Percentiles rank a stretch among this genome's conserved stretches.
Evolutionary conservation across 495 filamentous ascomycete genomes (phyloP).

Genomic region (Lepraria neglecta): DNA sequence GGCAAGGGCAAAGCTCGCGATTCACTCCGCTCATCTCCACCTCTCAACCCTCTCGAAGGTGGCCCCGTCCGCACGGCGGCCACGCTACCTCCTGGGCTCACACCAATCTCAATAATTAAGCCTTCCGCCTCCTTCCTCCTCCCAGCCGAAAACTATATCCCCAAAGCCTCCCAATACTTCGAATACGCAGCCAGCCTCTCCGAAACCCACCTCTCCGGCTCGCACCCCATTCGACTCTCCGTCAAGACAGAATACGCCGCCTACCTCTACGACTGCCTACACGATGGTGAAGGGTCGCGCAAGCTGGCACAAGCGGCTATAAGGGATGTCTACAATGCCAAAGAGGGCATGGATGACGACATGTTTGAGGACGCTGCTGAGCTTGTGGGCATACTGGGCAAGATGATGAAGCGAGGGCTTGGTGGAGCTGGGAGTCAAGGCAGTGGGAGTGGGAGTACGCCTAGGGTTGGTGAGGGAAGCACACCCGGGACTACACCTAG

Average conservation of each 20-base stretch:
- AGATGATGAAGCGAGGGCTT: slow-evolving; percentile 66
- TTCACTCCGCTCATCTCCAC: slow-evolving; percentile 35
- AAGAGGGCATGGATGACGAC: slow-evolving; percentile 88
- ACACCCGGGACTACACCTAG: slow-evolving; percentile 11
- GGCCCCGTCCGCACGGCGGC: slow-evolving; percentile 31
- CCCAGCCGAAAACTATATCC: slow-evolving; percentile 74
- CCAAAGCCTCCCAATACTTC: slow-evolving; percentile 74
- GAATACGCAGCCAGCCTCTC: slow-evolving; percentile 68
- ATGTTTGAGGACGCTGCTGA: slow-evolving; percentile 75
- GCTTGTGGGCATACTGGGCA: slow-evolving; percentile 64
- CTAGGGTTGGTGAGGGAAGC: slow-evolving; percentile 8
- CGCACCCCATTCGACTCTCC: slow-evolving; percentile 81
- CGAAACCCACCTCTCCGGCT: slow-evolving; percentile 68
- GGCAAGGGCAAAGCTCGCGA: slow-evolving; percentile 20
- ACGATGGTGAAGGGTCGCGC: slow-evolving; percentile 68
- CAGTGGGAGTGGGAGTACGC: slow-evolving; percentile 20
- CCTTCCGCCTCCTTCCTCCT: slow-evolving; percentile 63
- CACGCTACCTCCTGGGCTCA: slow-evolving; percentile 39
- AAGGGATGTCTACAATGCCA: slow-evolving; percentile 81
- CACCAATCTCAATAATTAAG: slow-evolving; percentile 45
- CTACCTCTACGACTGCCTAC: slow-evolving; percentile 88
- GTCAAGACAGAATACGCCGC: slow-evolving; percentile 92
- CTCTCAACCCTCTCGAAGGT: slow-evolving; percentile 31
- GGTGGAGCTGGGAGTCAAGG: slow-evolving; percentile 15
- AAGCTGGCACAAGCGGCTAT: slow-evolving; percentile 76